Conservation (phyloP, 768 basidiomycete genomes). For the Xerocomellus amylosporus region DNA sequence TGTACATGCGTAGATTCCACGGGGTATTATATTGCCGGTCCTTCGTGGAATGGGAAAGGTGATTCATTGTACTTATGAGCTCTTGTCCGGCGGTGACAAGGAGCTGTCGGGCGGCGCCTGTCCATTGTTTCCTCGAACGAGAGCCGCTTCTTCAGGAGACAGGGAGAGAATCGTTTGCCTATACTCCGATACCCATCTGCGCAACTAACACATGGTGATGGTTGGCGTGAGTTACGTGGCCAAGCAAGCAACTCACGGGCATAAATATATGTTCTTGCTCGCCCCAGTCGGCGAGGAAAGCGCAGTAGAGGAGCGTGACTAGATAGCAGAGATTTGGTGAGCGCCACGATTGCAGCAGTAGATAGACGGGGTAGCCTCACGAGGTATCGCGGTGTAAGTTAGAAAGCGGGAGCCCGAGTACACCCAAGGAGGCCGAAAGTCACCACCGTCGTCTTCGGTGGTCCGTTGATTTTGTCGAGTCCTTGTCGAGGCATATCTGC, state of each 20-base stretch:
- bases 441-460: constrained; percentile 27
- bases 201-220: constrained; percentile 36
- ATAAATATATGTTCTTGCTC: constrained; percentile 70
- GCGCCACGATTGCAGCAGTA: background rate
- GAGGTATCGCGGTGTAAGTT: constrained; percentile 54
- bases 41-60: background rate
- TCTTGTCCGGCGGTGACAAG: constrained; percentile 5
- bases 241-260: constrained; percentile 45
- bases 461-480: constrained; percentile 5
- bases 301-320: constrained; percentile 55
- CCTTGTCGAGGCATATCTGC: constrained; percentile 17
- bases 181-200: constrained; percentile 54
- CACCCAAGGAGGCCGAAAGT: constrained; percentile 62
- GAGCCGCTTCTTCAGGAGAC: constrained; percentile 50
- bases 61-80: background rate
- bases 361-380: constrained; percentile 33
- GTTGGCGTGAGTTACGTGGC: background rate
- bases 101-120: background rate
- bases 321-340: constrained; percentile 2
- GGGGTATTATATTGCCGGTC: background rate
- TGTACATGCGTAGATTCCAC: background rate
- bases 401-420: constrained; percentile 50
- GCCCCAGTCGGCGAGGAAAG: constrained; percentile 66
- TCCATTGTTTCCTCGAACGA: constrained; percentile 14
- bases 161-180: constrained; percentile 55